Evolutionary conservation across 1,139 yeast species (phyloP).

Genomic region (Barnettozyma hawaiiensis): DNA sequence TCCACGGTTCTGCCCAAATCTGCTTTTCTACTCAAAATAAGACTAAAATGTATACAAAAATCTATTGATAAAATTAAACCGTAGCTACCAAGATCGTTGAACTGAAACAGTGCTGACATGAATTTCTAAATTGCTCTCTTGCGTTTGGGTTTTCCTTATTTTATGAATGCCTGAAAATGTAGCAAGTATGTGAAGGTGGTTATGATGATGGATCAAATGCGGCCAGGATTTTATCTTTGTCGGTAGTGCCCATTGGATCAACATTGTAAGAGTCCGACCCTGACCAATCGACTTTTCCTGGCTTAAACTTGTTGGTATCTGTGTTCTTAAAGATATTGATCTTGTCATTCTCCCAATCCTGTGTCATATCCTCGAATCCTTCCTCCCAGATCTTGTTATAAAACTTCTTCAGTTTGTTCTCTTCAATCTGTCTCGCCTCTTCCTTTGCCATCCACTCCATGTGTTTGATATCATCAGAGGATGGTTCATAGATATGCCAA

Average conservation of each 20-base stretch:
- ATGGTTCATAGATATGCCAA: slow-evolving; percentile 92
- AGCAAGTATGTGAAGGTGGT: neutral
- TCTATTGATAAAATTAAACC: neutral
- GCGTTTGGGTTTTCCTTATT: neutral
- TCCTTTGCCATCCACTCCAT: slow-evolving; percentile 98
- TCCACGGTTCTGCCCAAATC: too few species aligned
- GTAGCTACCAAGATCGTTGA: neutral
- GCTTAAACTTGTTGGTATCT: slow-evolving; percentile 44
- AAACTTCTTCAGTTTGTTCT: slow-evolving; percentile 57
- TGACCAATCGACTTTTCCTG: slow-evolving; percentile 60
- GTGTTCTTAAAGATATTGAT: slow-evolving; percentile 66
- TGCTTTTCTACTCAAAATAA: too few species aligned
- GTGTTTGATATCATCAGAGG: slow-evolving; percentile 79
- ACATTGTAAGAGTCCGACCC: slow-evolving; percentile 46
- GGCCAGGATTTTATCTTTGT: slow-evolving; percentile 25
- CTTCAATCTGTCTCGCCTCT: slow-evolving; percentile 68
- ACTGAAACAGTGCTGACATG: neutral
- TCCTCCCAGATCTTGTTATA: slow-evolving; percentile 71
- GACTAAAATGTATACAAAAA: neutral
- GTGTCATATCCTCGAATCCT: slow-evolving; percentile 70
- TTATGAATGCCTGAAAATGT: neutral
- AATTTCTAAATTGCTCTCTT: neutral
- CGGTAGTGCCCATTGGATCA: slow-evolving; percentile 23
- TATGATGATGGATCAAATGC: slow-evolving; percentile 27
- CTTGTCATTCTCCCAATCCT: slow-evolving; percentile 64